Evolutionary conservation across 2,329 filamentous ascomycete species (phyloP).

Genomic region (Ceratocystis destructans): DNA sequence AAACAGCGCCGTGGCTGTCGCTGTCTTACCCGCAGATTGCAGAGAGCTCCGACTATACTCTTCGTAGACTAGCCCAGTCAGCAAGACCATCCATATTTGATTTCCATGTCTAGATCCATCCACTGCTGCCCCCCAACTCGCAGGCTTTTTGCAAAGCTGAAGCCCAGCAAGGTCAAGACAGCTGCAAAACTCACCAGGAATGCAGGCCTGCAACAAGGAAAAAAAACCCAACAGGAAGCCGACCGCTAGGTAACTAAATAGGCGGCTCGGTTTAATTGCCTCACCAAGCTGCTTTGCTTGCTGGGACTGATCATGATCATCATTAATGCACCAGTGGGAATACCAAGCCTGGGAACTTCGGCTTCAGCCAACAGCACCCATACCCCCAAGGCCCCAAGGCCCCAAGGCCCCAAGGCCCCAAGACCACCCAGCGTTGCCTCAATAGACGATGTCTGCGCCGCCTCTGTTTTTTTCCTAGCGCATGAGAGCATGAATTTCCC

Average conservation of each 20-base stretch:
- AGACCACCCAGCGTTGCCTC: background rate
- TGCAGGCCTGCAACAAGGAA: background rate
- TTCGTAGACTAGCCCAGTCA: background rate
- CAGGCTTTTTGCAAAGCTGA: background rate
- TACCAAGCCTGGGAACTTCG: background rate
- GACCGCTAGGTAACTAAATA: background rate
- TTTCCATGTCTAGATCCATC: no score
- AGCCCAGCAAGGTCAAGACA: background rate
- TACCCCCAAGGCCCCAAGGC: background rate
- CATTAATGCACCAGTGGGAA: conserved; percentile 4
- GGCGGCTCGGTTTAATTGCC: background rate
- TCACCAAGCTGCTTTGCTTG: background rate
- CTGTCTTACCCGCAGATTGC: background rate
- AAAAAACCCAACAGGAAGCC: background rate
- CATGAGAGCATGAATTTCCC: conserved; percentile 5
- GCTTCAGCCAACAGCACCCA: background rate
- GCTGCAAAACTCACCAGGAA: background rate
- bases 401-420: background rate
- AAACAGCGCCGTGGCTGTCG: background rate
- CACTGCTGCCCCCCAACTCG: background rate
- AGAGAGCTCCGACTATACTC: background rate
- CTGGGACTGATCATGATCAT: conserved; percentile 3
- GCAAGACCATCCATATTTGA: no score
- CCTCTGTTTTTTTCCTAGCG: background rate
- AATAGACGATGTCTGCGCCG: background rate